Evolutionary conservation across 345 rosid genomes (phyloP).

Genomic region (Sisymbrium irio): DNA sequence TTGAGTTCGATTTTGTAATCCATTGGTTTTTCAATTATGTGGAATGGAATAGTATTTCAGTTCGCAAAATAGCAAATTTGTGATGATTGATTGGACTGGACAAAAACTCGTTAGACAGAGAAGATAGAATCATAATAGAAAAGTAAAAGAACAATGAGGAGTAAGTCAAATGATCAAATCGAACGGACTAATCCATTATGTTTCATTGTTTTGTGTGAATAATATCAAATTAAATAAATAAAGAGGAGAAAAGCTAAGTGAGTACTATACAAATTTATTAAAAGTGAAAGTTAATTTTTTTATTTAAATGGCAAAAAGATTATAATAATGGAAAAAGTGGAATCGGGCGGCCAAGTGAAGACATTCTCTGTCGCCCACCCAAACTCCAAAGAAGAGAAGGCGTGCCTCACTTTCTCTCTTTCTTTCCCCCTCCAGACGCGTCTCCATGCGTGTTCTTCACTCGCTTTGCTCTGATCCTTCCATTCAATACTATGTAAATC

Average conservation of each 20-base stretch:
- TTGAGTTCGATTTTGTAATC: neutral
- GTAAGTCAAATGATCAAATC: conserved; percentile 20
- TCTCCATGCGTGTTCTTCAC: neutral
- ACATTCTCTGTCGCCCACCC: conserved; percentile 39
- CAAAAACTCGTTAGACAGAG: neutral
- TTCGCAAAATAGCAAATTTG: neutral
- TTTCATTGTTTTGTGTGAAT: neutral
- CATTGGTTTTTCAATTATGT: neutral
- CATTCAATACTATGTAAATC: neutral
- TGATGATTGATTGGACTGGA: neutral
- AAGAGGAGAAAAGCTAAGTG: neutral
- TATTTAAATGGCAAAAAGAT: neutral
- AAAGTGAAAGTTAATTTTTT: neutral
- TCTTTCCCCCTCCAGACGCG: conserved; percentile 1
- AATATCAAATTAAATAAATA: neutral
- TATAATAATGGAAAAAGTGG: conserved; percentile 11
- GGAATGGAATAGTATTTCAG: neutral
- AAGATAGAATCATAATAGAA: neutral
- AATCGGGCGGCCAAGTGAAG: conserved; percentile 37
- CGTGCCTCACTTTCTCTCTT: conserved; percentile 27
- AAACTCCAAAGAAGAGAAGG: conserved; percentile 25
- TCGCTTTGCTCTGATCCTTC: neutral
- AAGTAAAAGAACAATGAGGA: conserved; percentile 6
- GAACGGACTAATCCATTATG: conserved; percentile 10
- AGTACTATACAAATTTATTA: neutral